These are phyloP conservation scores for Gossypium lobatum DNA, from an alignment of 441 rosid genomes.

Conservation along the genomic window DNA sequence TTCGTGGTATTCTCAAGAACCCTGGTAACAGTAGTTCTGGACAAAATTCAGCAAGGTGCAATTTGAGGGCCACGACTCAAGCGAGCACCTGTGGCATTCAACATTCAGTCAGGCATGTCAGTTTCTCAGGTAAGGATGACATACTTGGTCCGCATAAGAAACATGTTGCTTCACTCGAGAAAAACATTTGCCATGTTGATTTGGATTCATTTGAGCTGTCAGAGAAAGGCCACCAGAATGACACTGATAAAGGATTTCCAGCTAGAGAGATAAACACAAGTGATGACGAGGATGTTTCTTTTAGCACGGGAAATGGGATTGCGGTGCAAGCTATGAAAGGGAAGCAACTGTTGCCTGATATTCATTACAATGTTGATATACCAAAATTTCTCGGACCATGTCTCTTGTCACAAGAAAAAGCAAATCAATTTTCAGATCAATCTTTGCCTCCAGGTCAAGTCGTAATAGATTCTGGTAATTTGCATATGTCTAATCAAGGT, in stretches of 20 bases:
- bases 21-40: slow-evolving; percentile 21
- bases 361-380: slow-evolving; percentile 5
- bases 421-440: slow-evolving; percentile 22
- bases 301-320: slow-evolving; percentile 17
- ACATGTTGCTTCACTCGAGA: slow-evolving; percentile 7
- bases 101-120: slow-evolving; percentile 25
- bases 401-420: slow-evolving; percentile 20
- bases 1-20: slow-evolving; percentile 40
- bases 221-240: slow-evolving; percentile 19
- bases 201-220: slow-evolving; percentile 23
- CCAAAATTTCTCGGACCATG: slow-evolving; percentile 18
- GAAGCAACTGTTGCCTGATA: slow-evolving; percentile 20
- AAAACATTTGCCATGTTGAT: slow-evolving; percentile 16
- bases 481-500: slow-evolving; percentile 19
- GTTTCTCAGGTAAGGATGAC: slow-evolving; percentile 30
- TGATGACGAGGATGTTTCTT: slow-evolving; percentile 21
- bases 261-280: slow-evolving; percentile 10
- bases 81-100: slow-evolving; percentile 19
- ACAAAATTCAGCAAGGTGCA: slow-evolving; percentile 20
- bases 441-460: slow-evolving; percentile 16
- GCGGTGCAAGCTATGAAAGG: slow-evolving; percentile 17
- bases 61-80: slow-evolving; percentile 17
- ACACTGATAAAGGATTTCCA: slow-evolving; percentile 9
- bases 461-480: slow-evolving; percentile 6
- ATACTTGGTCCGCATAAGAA: slow-evolving; percentile 15